Conservation (phyloP, 331 rosid genomes). For the Dryas integrifolia region DNA sequence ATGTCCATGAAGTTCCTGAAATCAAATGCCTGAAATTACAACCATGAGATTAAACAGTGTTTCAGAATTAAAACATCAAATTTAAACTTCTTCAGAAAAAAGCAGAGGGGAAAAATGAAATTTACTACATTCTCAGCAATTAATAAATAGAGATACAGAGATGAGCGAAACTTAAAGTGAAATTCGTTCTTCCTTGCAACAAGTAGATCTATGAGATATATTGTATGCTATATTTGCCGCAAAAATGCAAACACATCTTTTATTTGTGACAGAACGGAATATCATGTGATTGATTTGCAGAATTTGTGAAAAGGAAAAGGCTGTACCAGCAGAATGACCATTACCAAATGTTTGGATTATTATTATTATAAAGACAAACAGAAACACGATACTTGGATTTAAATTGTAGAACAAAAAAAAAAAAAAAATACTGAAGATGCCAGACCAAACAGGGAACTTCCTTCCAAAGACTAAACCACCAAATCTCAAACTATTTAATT, state of each 20-base stretch:
- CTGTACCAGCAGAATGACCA: background rate
- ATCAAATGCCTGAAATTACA: slow-evolving; percentile 20
- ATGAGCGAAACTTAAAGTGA: slow-evolving; percentile 11
- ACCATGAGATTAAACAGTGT: background rate
- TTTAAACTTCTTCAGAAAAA: background rate
- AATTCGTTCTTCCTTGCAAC: slow-evolving; percentile 1
- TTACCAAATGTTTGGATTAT: background rate
- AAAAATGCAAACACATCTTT: background rate
- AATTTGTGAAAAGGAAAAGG: background rate
- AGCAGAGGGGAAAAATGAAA: background rate
- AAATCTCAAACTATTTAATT: background rate
- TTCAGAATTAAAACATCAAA: background rate
- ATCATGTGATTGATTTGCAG: background rate
- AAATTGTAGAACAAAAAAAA: background rate
- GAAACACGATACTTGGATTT: background rate
- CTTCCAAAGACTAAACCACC: background rate
- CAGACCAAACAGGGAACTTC: background rate
- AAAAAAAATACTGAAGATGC: background rate
- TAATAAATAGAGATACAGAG: background rate
- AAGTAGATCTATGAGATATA: background rate
- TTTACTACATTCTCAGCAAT: background rate
- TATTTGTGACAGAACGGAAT: background rate
- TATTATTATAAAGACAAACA: background rate
- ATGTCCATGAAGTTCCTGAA: slow-evolving; percentile 25
- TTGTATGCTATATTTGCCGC: background rate